Base-by-base conservation (phyloP, 441 rosid species). In the Populus hybrid region DNA sequence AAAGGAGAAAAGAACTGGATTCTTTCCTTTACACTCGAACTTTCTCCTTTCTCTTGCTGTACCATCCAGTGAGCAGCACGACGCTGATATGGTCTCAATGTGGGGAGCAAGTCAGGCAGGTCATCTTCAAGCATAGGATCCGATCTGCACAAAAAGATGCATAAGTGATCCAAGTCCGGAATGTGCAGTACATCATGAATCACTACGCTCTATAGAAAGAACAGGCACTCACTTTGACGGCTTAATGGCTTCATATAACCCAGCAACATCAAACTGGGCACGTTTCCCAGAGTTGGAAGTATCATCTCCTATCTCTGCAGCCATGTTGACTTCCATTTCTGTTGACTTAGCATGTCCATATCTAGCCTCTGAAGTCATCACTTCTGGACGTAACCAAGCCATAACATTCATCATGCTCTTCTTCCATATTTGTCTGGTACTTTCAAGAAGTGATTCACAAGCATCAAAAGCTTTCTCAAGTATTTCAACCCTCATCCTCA, bases 11-110 rank as follows among this genome's bases (percentile, higher is more conserved):
- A 83, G 76, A 84, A 84, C 73, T 83, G 88, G 83, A 69, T 84
- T 80, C 80, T 83, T 83, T 87, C 87, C 79, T 71, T 83, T 66
- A 79, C 82, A 73, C 50, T 83, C 74, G 73, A 79, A 73, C 67
- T 83, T 79, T 83, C 80, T 72, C 94, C 90, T 84, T 87, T 93
- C 91, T 93, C 99, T 84, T 88, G 86, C 76, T 90, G 90, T 77
- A 93, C 89, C 99, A 96, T 96, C 99, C 99, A 96, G 80, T 87
- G 84, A 76, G 91, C 98, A 50, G 99, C 99, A 70, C 99, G 97
- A 10, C 91, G 90, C 82, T 93, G 98, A 87, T 96, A 96, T 66
- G 98, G 96, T 86, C 98, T 91, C 78, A 96, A 84, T 54, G 85
- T 86, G 78, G 97, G 97, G 50, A 90, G 91, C 89, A 96, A 81